These are phyloP conservation scores for Cyberlindnera xylosilytica DNA, from an alignment of 805 yeast species.

Conservation along the genomic window DNA sequence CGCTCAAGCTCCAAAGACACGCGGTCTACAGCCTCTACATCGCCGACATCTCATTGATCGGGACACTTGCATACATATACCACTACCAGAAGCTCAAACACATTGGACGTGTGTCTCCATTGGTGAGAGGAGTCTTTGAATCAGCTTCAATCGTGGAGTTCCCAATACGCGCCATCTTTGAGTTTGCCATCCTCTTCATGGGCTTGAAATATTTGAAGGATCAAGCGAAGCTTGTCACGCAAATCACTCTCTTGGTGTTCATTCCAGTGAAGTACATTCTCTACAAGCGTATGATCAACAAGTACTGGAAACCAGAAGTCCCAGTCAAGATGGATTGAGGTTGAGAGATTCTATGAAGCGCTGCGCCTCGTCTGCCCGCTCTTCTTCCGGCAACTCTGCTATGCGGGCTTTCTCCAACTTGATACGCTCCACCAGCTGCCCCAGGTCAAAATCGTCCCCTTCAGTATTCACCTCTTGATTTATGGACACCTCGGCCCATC, in stretches of 20 bases:
- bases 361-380: slow-evolving; percentile 13
- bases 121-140: slow-evolving; percentile 5
- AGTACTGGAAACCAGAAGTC: slow-evolving; percentile 10
- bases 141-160: slow-evolving; percentile 11
- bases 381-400: slow-evolving; percentile 5
- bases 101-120: slow-evolving; percentile 12
- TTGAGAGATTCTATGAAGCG: slow-evolving; percentile 15
- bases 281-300: slow-evolving; percentile 16
- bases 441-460: slow-evolving; percentile 12
- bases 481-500: slow-evolving; percentile 34
- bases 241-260: slow-evolving; percentile 13
- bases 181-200: slow-evolving; percentile 22
- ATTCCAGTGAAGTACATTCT: slow-evolving; percentile 20
- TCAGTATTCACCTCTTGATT: background rate
- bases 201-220: slow-evolving; percentile 13
- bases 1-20: slow-evolving; percentile 16
- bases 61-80: slow-evolving; percentile 16
- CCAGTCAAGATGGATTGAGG: slow-evolving; percentile 7
- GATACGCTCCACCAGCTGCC: slow-evolving; percentile 8
- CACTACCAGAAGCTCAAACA: slow-evolving; percentile 17
- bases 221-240: background rate
- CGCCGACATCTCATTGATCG: slow-evolving; percentile 7
- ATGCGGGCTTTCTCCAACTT: slow-evolving; percentile 10
- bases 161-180: slow-evolving; percentile 14
- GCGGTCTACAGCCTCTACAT: slow-evolving; percentile 15